phyloP scores from a whole-genome alignment of 805 yeast species.

The Danielozyma ontarioensis region DNA sequence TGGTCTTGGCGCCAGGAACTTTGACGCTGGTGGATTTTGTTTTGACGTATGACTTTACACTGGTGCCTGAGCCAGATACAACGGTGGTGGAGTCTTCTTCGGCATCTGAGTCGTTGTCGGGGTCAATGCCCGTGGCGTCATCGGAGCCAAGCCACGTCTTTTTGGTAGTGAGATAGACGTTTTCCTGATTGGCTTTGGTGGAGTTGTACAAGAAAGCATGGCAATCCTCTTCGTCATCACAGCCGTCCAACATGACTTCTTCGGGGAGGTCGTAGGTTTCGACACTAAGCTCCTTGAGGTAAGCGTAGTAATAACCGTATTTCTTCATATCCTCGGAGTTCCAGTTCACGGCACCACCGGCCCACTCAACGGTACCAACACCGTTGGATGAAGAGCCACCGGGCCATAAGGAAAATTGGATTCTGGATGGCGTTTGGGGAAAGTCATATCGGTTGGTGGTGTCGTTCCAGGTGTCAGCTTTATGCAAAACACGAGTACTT shows the following conservation, averaged over 20 bases:
- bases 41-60: slow-evolving; percentile 13
- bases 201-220: slow-evolving; percentile 41
- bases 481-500: slow-evolving; percentile 58
- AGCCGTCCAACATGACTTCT: slow-evolving; percentile 36
- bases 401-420: slow-evolving; percentile 77
- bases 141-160: slow-evolving; percentile 52
- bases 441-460: slow-evolving; percentile 52
- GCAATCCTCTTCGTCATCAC: slow-evolving; percentile 50
- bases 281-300: slow-evolving; percentile 54
- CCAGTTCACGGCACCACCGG: slow-evolving; percentile 89
- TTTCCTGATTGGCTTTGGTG: slow-evolving; percentile 16
- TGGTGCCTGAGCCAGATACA: slow-evolving; percentile 8
- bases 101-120: slow-evolving; percentile 29
- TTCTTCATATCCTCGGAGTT: slow-evolving; percentile 62
- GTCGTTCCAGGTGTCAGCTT: slow-evolving; percentile 54
- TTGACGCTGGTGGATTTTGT: slow-evolving; percentile 16
- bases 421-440: slow-evolving; percentile 73
- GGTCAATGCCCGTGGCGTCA: slow-evolving; percentile 66
- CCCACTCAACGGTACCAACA: slow-evolving; percentile 70
- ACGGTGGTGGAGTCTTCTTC: slow-evolving; percentile 7
- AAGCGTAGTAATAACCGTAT: slow-evolving; percentile 78
- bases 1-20: slow-evolving; percentile 9
- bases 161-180: slow-evolving; percentile 58
- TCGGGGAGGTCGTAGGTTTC: slow-evolving; percentile 72
- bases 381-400: slow-evolving; percentile 56